These are phyloP conservation scores for Leishmania amazonensis DNA, from an alignment of 208 protist genomes.

Conservation along the genomic window DNA sequence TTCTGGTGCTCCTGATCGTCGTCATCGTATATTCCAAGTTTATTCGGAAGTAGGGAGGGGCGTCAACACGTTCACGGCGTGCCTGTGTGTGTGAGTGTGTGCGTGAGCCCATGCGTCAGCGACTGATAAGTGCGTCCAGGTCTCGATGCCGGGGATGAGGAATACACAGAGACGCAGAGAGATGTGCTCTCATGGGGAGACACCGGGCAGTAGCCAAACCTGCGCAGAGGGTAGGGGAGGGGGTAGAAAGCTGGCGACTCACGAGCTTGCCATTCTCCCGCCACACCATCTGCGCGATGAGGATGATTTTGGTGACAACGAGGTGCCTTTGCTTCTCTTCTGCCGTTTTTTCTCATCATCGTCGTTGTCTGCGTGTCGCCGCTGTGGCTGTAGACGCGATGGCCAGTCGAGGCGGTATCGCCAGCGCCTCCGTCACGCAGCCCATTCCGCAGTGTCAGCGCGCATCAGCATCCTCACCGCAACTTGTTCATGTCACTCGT, in stretches of 20 bases:
- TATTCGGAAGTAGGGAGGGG: conserved; percentile 33
- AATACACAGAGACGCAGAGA: background rate
- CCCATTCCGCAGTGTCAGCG: background rate
- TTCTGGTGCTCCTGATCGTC: conserved; percentile 55
- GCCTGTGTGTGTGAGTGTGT: background rate
- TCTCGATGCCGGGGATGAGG: background rate
- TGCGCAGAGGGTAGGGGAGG: background rate
- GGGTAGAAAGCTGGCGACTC: background rate
- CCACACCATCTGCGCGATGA: background rate
- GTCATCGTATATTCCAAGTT: conserved; percentile 75
- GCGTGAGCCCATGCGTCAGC: background rate
- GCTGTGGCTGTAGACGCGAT: too few relatives aligned
- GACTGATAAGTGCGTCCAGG: background rate
- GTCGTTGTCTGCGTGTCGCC: background rate
- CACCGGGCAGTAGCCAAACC: background rate
- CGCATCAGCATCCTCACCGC: background rate
- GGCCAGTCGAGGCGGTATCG: background rate
- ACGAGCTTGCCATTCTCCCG: background rate
- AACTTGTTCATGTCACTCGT: background rate
- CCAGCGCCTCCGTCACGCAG: background rate
- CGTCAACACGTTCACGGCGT: background rate
- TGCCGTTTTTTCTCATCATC: background rate
- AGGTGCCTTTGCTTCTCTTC: background rate
- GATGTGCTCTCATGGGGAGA: background rate
- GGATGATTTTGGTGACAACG: background rate